Evolutionary conservation across 257 asterid species (phyloP).

Genomic region (Capsicum pubescens): DNA sequence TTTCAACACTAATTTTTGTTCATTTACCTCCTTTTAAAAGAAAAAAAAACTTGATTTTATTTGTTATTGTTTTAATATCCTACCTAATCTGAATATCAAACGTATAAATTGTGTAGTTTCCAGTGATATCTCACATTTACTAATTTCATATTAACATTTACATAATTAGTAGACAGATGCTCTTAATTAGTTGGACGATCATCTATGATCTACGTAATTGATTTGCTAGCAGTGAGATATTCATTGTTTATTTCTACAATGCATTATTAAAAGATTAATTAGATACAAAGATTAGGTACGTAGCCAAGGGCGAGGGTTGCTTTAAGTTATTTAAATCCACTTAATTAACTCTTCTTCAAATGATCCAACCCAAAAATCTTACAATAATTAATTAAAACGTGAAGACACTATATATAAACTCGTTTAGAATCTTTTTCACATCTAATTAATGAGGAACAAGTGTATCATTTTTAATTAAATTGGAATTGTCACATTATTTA

Average conservation of each 20-base stretch:
- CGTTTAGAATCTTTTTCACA: background rate
- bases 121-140: no score
- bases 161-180: background rate
- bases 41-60: no score
- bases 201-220: background rate
- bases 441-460: background rate
- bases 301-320: background rate
- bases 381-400: background rate
- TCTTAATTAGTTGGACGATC: background rate
- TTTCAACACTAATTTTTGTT: no score
- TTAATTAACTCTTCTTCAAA: background rate
- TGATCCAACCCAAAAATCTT: background rate
- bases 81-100: background rate
- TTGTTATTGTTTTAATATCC: background rate
- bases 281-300: background rate
- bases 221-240: background rate
- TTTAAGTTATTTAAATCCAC: background rate
- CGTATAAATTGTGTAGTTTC: background rate
- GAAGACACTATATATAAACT: background rate
- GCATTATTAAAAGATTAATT: background rate
- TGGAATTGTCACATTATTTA: background rate
- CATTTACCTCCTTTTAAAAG: no score
- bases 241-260: background rate
- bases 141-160: background rate
- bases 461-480: constrained; percentile 1